Evolutionary conservation across 495 filamentous ascomycete genomes (phyloP).

Genomic region (Penicillium soppii): DNA sequence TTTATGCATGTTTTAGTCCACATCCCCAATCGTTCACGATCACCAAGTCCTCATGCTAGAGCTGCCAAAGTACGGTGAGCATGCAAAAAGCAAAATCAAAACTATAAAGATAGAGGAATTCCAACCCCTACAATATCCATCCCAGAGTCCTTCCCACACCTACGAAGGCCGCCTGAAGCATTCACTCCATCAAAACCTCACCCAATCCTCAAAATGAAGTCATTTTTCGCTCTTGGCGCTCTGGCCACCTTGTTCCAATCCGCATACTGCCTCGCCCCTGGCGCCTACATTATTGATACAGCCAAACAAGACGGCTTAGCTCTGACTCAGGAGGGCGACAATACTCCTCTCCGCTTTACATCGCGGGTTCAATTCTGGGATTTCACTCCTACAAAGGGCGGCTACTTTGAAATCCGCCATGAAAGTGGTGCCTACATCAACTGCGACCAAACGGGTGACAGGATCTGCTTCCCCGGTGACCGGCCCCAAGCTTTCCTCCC

Average conservation of each 20-base stretch:
- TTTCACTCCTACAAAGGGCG: not conserved
- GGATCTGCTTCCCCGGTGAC: not conserved
- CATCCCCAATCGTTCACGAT: no score
- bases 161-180: no score
- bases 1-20: no score
- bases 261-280: not conserved
- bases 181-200: not conserved
- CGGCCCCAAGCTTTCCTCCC: not conserved
- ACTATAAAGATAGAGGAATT: no score
- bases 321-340: not conserved
- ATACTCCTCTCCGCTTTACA: not conserved
- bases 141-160: no score
- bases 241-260: not conserved
- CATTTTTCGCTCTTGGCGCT: not conserved
- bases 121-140: no score
- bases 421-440: not conserved
- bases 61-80: no score
- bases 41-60: no score
- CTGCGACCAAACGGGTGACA: not conserved
- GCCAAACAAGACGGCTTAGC: not conserved
- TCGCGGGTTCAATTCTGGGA: not conserved
- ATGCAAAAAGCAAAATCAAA: no score
- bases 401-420: not conserved
- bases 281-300: not conserved
- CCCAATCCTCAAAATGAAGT: not conserved